Evolutionary conservation across 495 filamentous ascomycete species (phyloP).

Genomic region (Aspergillus nanangensis): DNA sequence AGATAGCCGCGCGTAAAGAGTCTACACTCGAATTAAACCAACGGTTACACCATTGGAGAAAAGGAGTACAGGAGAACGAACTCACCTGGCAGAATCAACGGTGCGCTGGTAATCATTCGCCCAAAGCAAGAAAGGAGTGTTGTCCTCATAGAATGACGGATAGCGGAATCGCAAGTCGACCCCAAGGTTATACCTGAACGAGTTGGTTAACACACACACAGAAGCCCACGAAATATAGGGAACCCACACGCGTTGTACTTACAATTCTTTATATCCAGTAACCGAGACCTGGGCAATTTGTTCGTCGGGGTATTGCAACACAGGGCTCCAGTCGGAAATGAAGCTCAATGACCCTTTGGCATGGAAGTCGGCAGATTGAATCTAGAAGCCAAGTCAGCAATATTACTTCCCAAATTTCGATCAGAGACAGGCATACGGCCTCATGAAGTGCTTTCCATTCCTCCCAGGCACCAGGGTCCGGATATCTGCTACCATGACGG

Average conservation of each 20-base stretch:
- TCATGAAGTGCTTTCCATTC: constrained; percentile 44
- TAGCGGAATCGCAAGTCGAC: constrained; percentile 30
- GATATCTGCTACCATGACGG: constrained; percentile 54
- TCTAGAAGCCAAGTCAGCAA: constrained; percentile 13
- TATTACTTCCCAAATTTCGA: not conserved
- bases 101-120: constrained; percentile 53
- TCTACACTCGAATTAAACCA: constrained; percentile 6
- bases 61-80: not conserved
- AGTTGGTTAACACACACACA: constrained; percentile 1
- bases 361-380: constrained; percentile 41
- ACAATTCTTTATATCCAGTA: constrained; percentile 51
- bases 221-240: no score
- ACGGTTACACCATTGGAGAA: not conserved
- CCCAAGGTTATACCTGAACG: constrained; percentile 17
- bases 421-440: constrained; percentile 24
- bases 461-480: constrained; percentile 49
- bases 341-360: constrained; percentile 40
- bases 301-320: constrained; percentile 39
- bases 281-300: constrained; percentile 48
- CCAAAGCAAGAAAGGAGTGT: constrained; percentile 51
- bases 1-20: constrained; percentile 53
- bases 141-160: constrained; percentile 51
- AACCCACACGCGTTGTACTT: no score
- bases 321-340: constrained; percentile 48
- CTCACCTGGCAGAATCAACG: constrained; percentile 43